Percentiles rank a stretch among this genome's conserved stretches.
Evolutionary conservation across 2,329 filamentous ascomycete species (phyloP).

Genomic region (Monilinia polystroma): DNA sequence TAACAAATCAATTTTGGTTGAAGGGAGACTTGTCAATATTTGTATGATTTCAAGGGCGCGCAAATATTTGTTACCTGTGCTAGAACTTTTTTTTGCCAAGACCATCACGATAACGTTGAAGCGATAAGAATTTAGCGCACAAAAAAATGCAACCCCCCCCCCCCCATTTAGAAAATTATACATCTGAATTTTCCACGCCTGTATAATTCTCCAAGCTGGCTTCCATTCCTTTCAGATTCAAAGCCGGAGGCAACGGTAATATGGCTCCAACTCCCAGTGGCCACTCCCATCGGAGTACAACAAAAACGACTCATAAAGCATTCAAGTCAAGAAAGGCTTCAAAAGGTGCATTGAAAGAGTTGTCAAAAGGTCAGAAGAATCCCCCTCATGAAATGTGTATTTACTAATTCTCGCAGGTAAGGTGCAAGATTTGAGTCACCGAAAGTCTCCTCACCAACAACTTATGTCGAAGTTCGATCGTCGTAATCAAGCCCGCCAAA

Average conservation of each 20-base stretch:
- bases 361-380: constrained; percentile 67
- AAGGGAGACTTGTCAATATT: neutral
- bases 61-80: constrained; percentile 15
- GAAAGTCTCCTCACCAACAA: constrained; percentile 92
- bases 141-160: constrained; percentile 20
- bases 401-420: constrained; percentile 59
- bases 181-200: constrained; percentile 13
- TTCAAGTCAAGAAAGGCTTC: constrained; percentile 92
- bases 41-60: constrained; percentile 5
- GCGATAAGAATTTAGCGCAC: constrained; percentile 28
- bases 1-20: neutral
- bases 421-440: constrained; percentile 67
- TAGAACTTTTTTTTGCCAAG: constrained; percentile 22
- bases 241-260: constrained; percentile 64
- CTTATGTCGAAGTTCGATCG: constrained; percentile 97
- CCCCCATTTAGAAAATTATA: constrained; percentile 10
- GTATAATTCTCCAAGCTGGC: constrained; percentile 51
- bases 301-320: constrained; percentile 81
- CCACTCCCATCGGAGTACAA: constrained; percentile 91
- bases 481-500: constrained; percentile 91
- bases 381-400: constrained; percentile 19
- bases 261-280: constrained; percentile 69
- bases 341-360: constrained; percentile 82
- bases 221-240: constrained; percentile 82
- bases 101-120: constrained; percentile 12